Evolutionary conservation across 2,329 filamentous ascomycete species (phyloP).

Genomic region (Cytospora schulzeri): DNA sequence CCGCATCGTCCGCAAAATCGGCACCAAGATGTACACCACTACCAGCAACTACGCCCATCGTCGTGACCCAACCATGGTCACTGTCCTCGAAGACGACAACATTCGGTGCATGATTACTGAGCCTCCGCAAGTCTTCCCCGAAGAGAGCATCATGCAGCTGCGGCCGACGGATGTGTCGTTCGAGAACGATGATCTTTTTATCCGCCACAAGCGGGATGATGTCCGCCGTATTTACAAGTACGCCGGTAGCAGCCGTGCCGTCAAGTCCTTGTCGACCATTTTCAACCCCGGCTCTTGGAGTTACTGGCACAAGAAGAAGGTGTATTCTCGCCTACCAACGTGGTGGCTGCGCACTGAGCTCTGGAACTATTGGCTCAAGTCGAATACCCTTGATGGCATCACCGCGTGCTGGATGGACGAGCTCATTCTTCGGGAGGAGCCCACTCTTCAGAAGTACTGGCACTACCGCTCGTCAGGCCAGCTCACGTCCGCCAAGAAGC

Average conservation of each 20-base stretch:
- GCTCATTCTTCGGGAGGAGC: conserved; percentile 48
- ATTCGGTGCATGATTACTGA: conserved; percentile 31
- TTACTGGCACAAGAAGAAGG: conserved; percentile 32
- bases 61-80: conserved; percentile 40
- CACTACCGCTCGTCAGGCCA: conserved; percentile 45
- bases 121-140: conserved; percentile 34
- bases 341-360: conserved; percentile 51
- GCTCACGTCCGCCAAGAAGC: conserved; percentile 45
- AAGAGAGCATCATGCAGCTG: conserved; percentile 35
- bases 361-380: conserved; percentile 53
- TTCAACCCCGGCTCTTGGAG: conserved; percentile 33
- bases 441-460: conserved; percentile 49
- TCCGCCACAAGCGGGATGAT: conserved; percentile 37
- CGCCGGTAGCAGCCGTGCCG: conserved; percentile 25
- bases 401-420: conserved; percentile 54
- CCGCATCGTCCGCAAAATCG: conserved; percentile 37
- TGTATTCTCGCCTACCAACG: conserved; percentile 44
- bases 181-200: conserved; percentile 40
- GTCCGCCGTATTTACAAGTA: conserved; percentile 34
- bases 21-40: conserved; percentile 35
- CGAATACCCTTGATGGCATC: conserved; percentile 48
- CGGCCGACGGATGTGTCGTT: conserved; percentile 37
- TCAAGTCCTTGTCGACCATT: conserved; percentile 30
- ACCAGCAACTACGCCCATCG: conserved; percentile 40
- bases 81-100: conserved; percentile 34